Evolutionary conservation across 106 monocot species (phyloP).

Genomic region (Dioscorea zingiberensis): DNA sequence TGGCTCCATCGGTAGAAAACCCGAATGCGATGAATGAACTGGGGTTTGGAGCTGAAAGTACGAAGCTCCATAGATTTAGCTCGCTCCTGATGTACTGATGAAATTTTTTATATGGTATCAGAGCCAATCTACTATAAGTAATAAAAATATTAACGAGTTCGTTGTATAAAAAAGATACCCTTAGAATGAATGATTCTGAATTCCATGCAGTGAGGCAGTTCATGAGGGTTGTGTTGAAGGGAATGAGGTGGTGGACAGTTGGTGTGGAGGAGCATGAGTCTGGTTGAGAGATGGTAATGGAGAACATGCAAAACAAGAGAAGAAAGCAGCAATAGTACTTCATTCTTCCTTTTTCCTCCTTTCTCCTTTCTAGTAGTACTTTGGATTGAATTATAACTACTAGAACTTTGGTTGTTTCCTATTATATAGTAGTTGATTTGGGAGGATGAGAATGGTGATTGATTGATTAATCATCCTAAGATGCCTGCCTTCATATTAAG

Average conservation of each 20-base stretch:
- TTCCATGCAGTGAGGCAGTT: constrained; percentile 40
- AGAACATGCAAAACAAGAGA: not conserved
- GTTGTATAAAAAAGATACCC: constrained; percentile 19
- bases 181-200: constrained; percentile 40
- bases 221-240: constrained; percentile 41
- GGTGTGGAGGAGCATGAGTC: constrained; percentile 27
- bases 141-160: no score
- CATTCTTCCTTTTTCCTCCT: not conserved
- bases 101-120: not conserved
- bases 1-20: constrained; percentile 37
- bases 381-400: no score
- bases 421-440: no score
- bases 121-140: no score
- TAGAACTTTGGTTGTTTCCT: no score
- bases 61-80: constrained; percentile 34
- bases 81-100: constrained; percentile 23
- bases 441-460: no score
- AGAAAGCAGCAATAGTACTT: not conserved
- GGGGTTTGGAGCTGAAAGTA: constrained; percentile 46
- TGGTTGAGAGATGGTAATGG: not conserved
- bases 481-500: no score
- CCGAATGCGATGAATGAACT: constrained; percentile 41
- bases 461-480: no score
- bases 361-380: not conserved
- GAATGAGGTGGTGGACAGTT: constrained; percentile 23